These are phyloP conservation scores for Taphrina deformans DNA, from an alignment of 1,139 yeast genomes.

Conservation along the genomic window DNA sequence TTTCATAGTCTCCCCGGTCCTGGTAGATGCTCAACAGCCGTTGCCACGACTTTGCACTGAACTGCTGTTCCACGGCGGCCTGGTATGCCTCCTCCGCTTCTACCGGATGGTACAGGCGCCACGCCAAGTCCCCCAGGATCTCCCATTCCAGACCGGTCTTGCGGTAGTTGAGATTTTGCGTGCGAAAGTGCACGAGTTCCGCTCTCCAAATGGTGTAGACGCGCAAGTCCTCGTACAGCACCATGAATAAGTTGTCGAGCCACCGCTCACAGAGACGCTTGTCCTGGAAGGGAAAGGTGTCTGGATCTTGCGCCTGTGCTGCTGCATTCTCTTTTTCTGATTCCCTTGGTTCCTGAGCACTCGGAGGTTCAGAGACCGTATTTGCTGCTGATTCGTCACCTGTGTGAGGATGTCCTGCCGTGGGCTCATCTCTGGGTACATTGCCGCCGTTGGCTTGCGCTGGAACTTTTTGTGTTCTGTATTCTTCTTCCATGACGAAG, in stretches of 20 bases:
- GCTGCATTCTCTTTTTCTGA: neutral
- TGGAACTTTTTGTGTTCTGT: constrained; percentile 47
- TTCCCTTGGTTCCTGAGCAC: constrained; percentile 11
- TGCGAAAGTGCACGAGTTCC: constrained; percentile 75
- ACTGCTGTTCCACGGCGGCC: constrained; percentile 72
- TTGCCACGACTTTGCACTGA: constrained; percentile 77
- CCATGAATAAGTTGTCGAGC: constrained; percentile 85
- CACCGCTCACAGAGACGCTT: constrained; percentile 92
- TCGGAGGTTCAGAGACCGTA: constrained; percentile 10
- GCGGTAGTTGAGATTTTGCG: constrained; percentile 69
- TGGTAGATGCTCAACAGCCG: constrained; percentile 68
- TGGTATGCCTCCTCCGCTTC: constrained; percentile 80
- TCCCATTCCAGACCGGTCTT: constrained; percentile 94
- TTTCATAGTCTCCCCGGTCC: constrained; percentile 46
- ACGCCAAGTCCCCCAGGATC: constrained; percentile 77
- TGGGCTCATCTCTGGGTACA: neutral
- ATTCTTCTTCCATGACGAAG: constrained; percentile 95
- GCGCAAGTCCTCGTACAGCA: constrained; percentile 82
- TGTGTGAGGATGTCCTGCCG: neutral
- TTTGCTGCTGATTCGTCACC: neutral
- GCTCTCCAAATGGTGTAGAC: constrained; percentile 91
- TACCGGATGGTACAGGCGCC: constrained; percentile 71
- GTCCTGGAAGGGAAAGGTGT: constrained; percentile 52
- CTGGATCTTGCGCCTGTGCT: constrained; percentile 12
- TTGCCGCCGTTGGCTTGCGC: constrained; percentile 11